phyloP scores from a whole-genome alignment of 495 filamentous ascomycete species.

The Apodospora peruviana region DNA sequence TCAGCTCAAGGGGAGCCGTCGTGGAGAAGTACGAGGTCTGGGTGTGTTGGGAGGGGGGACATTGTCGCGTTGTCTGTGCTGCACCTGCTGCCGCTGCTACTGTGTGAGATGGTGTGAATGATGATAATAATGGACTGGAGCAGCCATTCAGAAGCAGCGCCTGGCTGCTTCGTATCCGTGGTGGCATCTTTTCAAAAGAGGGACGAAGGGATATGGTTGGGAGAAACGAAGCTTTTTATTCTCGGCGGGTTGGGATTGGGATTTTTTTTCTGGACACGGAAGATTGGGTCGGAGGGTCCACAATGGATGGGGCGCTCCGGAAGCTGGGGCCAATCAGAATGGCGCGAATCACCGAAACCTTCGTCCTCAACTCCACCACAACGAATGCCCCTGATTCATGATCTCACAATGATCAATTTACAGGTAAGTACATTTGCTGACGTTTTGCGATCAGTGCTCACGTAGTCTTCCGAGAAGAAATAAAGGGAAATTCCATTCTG shows the following conservation, averaged over 20 bases:
- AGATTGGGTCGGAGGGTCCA: too few species aligned
- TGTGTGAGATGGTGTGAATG: neutral
- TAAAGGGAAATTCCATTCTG: too few species aligned
- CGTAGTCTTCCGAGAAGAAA: too few species aligned
- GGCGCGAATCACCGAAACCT: too few species aligned
- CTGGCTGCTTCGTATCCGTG: neutral
- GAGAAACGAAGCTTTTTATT: neutral
- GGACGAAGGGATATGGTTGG: neutral
- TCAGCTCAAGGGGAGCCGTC: neutral
- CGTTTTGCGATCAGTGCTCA: too few species aligned
- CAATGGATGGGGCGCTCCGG: too few species aligned
- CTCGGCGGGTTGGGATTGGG: neutral
- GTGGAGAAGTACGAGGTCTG: neutral
- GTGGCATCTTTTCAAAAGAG: neutral
- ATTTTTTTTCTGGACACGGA: constrained; percentile 3
- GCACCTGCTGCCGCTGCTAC: too few species aligned
- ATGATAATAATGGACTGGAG: neutral
- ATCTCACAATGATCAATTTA: too few species aligned
- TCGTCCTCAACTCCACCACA: too few species aligned
- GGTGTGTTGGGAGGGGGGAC: neutral
- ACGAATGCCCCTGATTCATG: too few species aligned
- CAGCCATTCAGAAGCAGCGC: neutral
- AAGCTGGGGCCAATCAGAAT: too few species aligned
- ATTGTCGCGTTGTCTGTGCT: neutral
- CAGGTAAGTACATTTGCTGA: too few species aligned